Base-by-base conservation (phyloP, 2,329 filamentous ascomycete species). In the Fusarium avenaceum region DNA sequence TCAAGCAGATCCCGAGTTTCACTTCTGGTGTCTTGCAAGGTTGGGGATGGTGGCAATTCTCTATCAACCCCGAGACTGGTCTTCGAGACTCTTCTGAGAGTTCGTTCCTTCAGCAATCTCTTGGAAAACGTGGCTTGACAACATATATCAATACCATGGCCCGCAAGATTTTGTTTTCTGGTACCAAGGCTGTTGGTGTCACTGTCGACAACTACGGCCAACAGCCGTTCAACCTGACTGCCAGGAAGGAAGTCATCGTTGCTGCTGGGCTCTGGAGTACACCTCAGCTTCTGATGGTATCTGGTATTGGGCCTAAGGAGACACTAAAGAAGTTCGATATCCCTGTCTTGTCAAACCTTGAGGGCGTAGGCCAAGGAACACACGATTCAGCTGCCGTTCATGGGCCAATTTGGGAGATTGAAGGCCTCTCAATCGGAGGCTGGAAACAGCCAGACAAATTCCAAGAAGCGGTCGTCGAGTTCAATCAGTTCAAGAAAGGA, bases 41-140 rank as follows among this genome's bases (percentile, higher is more conserved):
- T 11, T 58, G 55, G 55, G 55, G 55, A 6, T 58, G 49, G 55
- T 58, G 55, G 55, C 55, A 58, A 20, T 58, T 58, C 33, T 58
- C 55, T 22, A 58, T 58, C 19, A 58, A 58, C 30, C 55, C 55
- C 8, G 48, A 58, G 2, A 58, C 55, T 17, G 48, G 55, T 6
- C 55, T 58, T 15, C 55, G 55, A 7, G 55, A 58, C 17, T 58
- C 55, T 22, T 58, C 49, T 1, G 49, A 52, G 35, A 52, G 49
- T 24, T 52, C 49, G 1, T 52, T 52, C 19, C 2, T 45, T 8
- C 49, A 52, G 4, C 24, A 52, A 44, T 45, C 19, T 13, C 38
- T 52, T 1, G 38, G 49, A 2, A 19, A 15, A 8, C 19, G 35
- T 22, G 26, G 19, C 7, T n/a, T 52, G 15, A 45, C 49, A 14